Conservation (phyloP, 768 basidiomycete genomes). For the Kwoniella sp. region DNA sequence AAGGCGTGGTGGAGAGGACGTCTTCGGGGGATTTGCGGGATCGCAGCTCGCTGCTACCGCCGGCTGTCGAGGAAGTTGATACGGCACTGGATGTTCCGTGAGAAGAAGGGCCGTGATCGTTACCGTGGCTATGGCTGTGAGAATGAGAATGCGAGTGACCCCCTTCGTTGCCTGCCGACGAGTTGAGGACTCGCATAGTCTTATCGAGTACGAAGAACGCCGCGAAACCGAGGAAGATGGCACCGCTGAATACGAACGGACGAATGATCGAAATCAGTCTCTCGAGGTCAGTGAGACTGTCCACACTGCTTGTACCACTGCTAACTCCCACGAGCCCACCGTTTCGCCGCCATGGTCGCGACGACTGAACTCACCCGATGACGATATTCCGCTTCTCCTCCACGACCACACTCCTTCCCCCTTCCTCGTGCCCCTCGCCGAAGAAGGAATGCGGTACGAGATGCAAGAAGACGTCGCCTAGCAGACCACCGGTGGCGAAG, state of each 20-base stretch:
- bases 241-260: constrained; percentile 48
- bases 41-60: constrained; percentile 15
- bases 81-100: constrained; percentile 53
- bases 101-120: constrained; percentile 19
- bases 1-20: constrained; percentile 22
- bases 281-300: no score
- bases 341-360: neutral
- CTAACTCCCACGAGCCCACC: no score
- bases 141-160: constrained; percentile 66
- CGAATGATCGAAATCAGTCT: neutral
- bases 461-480: constrained; percentile 91
- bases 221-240: constrained; percentile 82
- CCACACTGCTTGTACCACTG: no score
- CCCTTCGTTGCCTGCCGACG: constrained; percentile 62
- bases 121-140: constrained; percentile 58
- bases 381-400: constrained; percentile 90
- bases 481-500: constrained; percentile 88
- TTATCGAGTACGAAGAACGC: constrained; percentile 94
- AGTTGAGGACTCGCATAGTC: constrained; percentile 75
- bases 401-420: constrained; percentile 66
- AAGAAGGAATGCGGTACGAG: constrained; percentile 89
- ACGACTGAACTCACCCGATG: constrained; percentile 66
- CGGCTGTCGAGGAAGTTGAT: neutral
- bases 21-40: constrained; percentile 56
- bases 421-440: constrained; percentile 69